These are phyloP conservation scores for Neocallimastix lanati DNA, from an alignment of 192 early-diverging fungal genomes.

Conservation along the genomic window DNA sequence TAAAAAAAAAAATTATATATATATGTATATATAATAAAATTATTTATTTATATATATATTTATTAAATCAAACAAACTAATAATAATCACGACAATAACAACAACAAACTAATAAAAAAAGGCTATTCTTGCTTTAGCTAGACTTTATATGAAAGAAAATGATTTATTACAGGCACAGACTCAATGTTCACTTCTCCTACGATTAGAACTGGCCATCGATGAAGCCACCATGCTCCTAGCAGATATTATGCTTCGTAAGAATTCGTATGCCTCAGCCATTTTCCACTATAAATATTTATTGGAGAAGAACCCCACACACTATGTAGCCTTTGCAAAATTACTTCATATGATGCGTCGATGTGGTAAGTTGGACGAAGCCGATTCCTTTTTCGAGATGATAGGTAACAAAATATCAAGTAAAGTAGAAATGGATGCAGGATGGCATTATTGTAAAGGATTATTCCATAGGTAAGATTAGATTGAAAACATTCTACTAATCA, in stretches of 20 bases:
- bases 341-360: conserved; percentile 21
- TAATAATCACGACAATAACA: no score
- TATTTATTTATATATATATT: no score
- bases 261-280: conserved; percentile 13
- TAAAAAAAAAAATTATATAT: no score
- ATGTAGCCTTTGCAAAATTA: conserved; percentile 11
- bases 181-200: conserved; percentile 16
- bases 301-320: conserved; percentile 15
- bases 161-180: conserved; percentile 21
- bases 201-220: conserved; percentile 11
- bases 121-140: conserved; percentile 15
- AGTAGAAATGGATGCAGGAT: conserved; percentile 19
- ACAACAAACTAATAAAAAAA: no score
- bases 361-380: conserved; percentile 20
- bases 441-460: conserved; percentile 28
- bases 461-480: conserved; percentile 17
- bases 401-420: conserved; percentile 13
- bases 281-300: conserved; percentile 19
- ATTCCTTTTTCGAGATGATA: conserved; percentile 9
- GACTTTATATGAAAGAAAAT: conserved; percentile 12
- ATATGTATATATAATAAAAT: no score
- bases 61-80: no score
- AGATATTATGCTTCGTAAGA: conserved; percentile 20
- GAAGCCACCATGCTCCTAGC: conserved; percentile 27
- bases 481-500: no score